These are phyloP conservation scores for Rhamnella rubrinervis DNA, from an alignment of 331 rosid genomes.

Conservation along the genomic window DNA sequence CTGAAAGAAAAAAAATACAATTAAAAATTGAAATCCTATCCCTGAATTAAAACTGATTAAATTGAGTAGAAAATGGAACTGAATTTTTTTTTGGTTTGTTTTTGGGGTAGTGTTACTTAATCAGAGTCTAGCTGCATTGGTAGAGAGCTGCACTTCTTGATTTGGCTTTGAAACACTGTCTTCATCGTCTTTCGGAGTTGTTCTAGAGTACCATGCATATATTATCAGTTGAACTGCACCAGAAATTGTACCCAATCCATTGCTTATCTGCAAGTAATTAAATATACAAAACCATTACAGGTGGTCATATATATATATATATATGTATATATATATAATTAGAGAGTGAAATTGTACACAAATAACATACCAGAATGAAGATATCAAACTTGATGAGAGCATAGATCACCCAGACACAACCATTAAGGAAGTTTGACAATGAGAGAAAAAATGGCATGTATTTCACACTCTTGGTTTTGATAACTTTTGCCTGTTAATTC, in stretches of 20 bases:
- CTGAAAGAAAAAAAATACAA: too few relatives aligned
- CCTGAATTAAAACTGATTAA: too few relatives aligned
- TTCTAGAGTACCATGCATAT: constrained; percentile 32
- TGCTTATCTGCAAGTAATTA: constrained; percentile 34
- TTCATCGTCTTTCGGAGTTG: neutral
- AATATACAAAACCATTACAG: neutral
- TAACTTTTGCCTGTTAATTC: constrained; percentile 47
- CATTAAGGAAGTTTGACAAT: constrained; percentile 51
- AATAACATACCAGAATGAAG: constrained; percentile 39
- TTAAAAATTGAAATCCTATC: too few relatives aligned
- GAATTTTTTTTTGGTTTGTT: too few relatives aligned
- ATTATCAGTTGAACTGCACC: constrained; percentile 44
- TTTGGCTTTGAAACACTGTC: neutral
- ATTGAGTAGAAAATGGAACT: too few relatives aligned
- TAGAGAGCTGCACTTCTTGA: neutral
- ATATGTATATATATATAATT: neutral
- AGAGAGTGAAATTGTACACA: neutral
- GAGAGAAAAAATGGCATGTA: constrained; percentile 79
- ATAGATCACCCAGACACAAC: constrained; percentile 43
- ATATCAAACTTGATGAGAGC: constrained; percentile 58
- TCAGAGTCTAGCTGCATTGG: too few relatives aligned
- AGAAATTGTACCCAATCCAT: constrained; percentile 45
- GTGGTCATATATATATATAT: neutral
- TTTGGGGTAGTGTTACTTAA: too few relatives aligned
- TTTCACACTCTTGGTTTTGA: constrained; percentile 56